These are phyloP conservation scores for Rickenella mellea DNA, from an alignment of 768 basidiomycete species.

Conservation along the genomic window DNA sequence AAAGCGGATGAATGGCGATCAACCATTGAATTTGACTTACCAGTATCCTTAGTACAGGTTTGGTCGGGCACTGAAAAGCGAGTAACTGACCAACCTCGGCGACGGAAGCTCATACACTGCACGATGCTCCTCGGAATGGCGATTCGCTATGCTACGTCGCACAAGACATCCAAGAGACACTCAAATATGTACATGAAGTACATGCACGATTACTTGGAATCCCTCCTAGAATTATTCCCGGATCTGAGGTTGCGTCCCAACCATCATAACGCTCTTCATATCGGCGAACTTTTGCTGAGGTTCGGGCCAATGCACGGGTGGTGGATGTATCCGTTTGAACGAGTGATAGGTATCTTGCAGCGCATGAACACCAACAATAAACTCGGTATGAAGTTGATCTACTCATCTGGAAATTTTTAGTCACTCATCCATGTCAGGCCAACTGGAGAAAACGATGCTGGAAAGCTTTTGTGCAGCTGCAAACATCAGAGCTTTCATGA, in stretches of 20 bases:
- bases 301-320: conserved; percentile 25
- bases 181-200: conserved; percentile 10
- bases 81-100: no score
- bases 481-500: no score
- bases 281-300: conserved; percentile 13
- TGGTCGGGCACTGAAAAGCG: conserved; percentile 13
- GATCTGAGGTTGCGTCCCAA: conserved; percentile 15
- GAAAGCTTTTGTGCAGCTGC: no score
- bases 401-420: no score
- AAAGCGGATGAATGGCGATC: conserved; percentile 24
- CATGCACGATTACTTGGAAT: conserved; percentile 17
- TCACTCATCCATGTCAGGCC: no score
- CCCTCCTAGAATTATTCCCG: conserved; percentile 12
- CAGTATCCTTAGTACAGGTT: conserved; percentile 18
- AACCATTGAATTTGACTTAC: conserved; percentile 17
- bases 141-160: conserved; percentile 13
- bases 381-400: no score
- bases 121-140: conserved; percentile 23
- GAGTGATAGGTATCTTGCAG: conserved; percentile 17
- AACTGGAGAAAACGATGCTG: no score
- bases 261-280: conserved; percentile 24
- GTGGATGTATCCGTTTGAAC: conserved; percentile 27
- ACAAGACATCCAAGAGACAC: conserved; percentile 11
- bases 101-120: conserved; percentile 9
- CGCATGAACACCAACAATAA: conserved; percentile 15